phyloP scores from a whole-genome alignment of 306 rosid species.

The Albizia julibrissin region DNA sequence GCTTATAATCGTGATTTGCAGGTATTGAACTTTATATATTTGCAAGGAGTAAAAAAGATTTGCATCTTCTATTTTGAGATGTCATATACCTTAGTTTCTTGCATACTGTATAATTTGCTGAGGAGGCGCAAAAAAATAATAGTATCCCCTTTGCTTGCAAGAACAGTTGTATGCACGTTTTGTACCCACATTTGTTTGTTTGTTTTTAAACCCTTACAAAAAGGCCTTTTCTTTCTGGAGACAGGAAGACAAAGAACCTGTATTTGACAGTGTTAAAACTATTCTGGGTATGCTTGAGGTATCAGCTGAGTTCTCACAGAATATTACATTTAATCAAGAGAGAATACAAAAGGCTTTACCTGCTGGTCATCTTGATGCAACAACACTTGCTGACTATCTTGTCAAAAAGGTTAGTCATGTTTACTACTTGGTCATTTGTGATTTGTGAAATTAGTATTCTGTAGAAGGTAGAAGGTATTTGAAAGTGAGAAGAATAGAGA shows the following conservation, averaged over 20 bases:
- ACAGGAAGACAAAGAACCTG: conserved; percentile 98
- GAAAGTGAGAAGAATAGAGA: too few species aligned
- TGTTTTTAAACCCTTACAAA: conserved; percentile 4
- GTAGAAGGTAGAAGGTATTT: not conserved
- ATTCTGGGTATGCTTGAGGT: conserved; percentile 97
- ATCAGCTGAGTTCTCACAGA: conserved; percentile 86
- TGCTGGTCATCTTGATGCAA: conserved; percentile 98
- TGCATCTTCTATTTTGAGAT: not conserved
- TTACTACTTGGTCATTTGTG: not conserved
- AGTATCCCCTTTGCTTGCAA: not conserved
- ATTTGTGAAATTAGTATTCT: conserved; percentile 3
- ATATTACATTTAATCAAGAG: conserved; percentile 73
- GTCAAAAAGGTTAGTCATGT: conserved; percentile 73
- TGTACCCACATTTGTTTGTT: conserved; percentile 6
- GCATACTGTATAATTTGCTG: not conserved
- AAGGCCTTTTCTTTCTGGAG: conserved; percentile 26
- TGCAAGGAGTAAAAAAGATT: not conserved
- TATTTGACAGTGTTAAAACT: conserved; percentile 89
- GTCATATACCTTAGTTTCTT: not conserved
- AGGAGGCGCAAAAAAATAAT: not conserved
- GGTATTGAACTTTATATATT: conserved; percentile 44
- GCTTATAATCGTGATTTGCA: conserved; percentile 98
- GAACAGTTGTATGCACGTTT: not conserved
- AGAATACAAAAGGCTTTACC: conserved; percentile 86
- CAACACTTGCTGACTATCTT: conserved; percentile 98